These are phyloP conservation scores for Cytospora mali DNA, from an alignment of 2,329 filamentous ascomycete genomes.

Conservation along the genomic window DNA sequence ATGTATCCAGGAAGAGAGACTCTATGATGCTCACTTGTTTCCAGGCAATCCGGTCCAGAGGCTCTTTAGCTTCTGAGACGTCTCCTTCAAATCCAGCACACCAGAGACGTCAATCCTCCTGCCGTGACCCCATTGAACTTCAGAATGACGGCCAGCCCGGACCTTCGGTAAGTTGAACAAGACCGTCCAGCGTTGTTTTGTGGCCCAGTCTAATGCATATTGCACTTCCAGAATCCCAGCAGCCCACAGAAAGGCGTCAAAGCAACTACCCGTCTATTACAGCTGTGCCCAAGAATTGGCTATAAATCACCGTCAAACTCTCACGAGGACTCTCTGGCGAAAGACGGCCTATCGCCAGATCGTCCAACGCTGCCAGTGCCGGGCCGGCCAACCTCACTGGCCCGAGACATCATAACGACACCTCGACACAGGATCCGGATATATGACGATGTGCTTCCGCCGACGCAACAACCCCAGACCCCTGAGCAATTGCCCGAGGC, in stretches of 20 bases:
- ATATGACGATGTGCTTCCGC: conserved; percentile 51
- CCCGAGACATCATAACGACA: conserved; percentile 26
- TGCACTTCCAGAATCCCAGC: conserved; percentile 8
- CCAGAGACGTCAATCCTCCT: conserved; percentile 14
- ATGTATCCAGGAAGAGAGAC: not conserved
- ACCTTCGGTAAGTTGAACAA: conserved; percentile 19
- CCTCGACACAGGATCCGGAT: conserved; percentile 39
- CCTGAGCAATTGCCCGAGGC: conserved; percentile 53
- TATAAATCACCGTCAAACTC: conserved; percentile 3
- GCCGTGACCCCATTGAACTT: not conserved
- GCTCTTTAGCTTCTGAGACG: conserved; percentile 6
- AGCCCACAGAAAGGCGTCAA: conserved; percentile 17
- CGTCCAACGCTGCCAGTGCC: not conserved
- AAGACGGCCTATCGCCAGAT: conserved; percentile 4
- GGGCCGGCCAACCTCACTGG: conserved; percentile 25
- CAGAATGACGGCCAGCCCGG: conserved; percentile 21
- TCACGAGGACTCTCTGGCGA: conserved; percentile 2
- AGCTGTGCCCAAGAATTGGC: conserved; percentile 6
- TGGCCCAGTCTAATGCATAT: not conserved
- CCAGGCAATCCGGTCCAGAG: conserved; percentile 22
- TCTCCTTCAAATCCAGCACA: not conserved
- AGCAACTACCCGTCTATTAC: conserved; percentile 4
- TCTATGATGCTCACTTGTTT: conserved; percentile 4
- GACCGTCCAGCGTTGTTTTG: not conserved
- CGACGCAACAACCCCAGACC: conserved; percentile 52